Base-by-base conservation (phyloP, 805 yeast species). In the Kodamaea kaohsiungensis region DNA sequence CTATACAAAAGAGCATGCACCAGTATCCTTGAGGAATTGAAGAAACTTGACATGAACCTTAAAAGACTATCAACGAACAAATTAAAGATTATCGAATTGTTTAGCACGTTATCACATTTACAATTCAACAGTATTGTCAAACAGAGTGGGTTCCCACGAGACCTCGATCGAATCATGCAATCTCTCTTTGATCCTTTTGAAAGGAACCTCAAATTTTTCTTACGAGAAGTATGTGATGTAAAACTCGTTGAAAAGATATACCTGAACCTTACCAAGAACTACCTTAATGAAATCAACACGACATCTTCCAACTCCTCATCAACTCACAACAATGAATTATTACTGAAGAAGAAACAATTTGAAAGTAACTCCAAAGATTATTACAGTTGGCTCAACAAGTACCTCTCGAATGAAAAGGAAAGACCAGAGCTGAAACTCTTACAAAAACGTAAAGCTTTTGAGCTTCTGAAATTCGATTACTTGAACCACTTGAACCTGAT, bases 401-500 rank as follows among this genome's bases (percentile, higher is more conserved):
- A 76, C 57, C 57, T 76, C 19, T 68, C 78, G 3, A 73, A 75
- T 56, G 80, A 75, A 52, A 76, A 73, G 56, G 80, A 73, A 38
- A 61, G 78, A 51, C 77, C 79, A 0, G 76, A 71, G 48, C 71
- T 71, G 70, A 72, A 72, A 56, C 61, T 71, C 18, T 58, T 77
- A 16, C 51, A 55, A 18, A 73, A 74, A 56, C 60, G 76, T 27
- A 69, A 76, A 50, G 57, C 58, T 0, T 80, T 76, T 59, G 83
- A 80, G 54, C 59, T 77, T 1, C 67, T 73, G 10, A 75, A 81
- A 53, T 71, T 77, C 51, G 81, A 79, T 50, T 81, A 81, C 62
- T 67, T 75, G 60, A 76, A 75, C 56, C 72, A 70, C 42, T 61
- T 81, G 49, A 73, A 69, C 35, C 60, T 63, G 51, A 63, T 72